These are phyloP conservation scores for Lodderomyces elongisporus DNA, from an alignment of 1,139 yeast species.

Conservation along the genomic window DNA sequence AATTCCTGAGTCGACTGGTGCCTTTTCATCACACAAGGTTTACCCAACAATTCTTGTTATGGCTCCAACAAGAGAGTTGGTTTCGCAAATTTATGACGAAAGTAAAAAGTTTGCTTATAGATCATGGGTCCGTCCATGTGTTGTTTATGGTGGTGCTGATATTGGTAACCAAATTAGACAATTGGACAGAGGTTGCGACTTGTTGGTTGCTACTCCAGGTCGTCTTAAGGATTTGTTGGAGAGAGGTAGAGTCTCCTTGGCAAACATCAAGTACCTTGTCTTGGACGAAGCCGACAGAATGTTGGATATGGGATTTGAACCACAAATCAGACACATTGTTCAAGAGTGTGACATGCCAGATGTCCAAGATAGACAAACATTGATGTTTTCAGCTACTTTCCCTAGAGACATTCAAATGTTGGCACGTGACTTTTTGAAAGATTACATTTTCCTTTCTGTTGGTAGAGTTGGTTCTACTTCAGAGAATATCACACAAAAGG, in stretches of 20 bases:
- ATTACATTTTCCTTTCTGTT: constrained; percentile 91
- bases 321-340: constrained; percentile 97
- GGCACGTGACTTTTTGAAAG: constrained; percentile 95
- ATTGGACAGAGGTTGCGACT: constrained; percentile 90
- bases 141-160: constrained; percentile 98
- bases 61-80: constrained; percentile 99
- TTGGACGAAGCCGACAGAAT: constrained; percentile 99
- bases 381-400: constrained; percentile 98
- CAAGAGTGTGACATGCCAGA: constrained; percentile 97
- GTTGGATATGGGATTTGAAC: constrained; percentile 99
- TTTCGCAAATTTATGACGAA: constrained; percentile 93
- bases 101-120: constrained; percentile 94
- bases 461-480: constrained; percentile 99
- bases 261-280: constrained; percentile 87
- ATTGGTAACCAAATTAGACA: constrained; percentile 82
- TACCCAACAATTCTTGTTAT: constrained; percentile 91
- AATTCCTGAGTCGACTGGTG: constrained; percentile 48
- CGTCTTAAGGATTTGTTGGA: constrained; percentile 94
- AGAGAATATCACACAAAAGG: constrained; percentile 93
- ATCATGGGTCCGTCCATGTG: constrained; percentile 97
- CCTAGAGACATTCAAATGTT: constrained; percentile 95
- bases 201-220: constrained; percentile 98
- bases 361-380: constrained; percentile 86
- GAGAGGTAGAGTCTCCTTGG: constrained; percentile 87
- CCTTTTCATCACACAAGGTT: constrained; percentile 69